Base-by-base conservation (phyloP, 1,284 basidiomycete genomes). In the Microbotryum lychnidis-dioicae region DNA sequence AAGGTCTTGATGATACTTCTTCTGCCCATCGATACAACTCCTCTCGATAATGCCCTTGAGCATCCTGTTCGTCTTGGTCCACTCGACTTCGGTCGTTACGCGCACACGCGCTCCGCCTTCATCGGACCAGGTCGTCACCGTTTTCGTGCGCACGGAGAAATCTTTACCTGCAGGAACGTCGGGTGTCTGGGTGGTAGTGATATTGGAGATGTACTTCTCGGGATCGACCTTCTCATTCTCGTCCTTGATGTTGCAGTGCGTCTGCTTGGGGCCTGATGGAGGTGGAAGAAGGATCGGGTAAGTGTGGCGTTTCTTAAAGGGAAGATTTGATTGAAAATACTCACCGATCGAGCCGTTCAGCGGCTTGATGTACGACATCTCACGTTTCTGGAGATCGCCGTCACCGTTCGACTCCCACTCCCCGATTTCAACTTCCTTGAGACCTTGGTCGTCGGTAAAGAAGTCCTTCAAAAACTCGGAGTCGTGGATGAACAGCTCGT, bases 311-410 rank as follows among this genome's bases (percentile, higher is more conserved):
- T 3, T 50, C 3, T 50, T 14, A 1, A 3, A 31, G 0, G 9
- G 1, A 7, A 12, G 2, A 29, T 4, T 31, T 25, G 9, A 2
- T 6, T 54, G 2, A 1, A 42, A 12, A 25, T 12, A 31, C 44
- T 12, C n/a, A 47, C 20, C 37, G 27, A 97, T 83, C 42, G 84
- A 83, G 0, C 83, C 91, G 64, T 83, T 84, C 52, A 98, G 80
- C 0, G 93, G 93, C 75, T 96, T 97, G 77, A 97, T 91, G 76
- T 97, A 98, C 18, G 88, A 88, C 82, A 93, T 91, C 65, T 88
- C 87, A 20, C 94, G 83, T 25, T 83, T 79, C 3, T 96, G 82
- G 51, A 61, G 52, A 4, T 23, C 21, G 6, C 58, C 61, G 27
- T 55, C 25, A 9, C 54, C 4, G 37, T 42, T 42, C 10, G 88